Base-by-base conservation (phyloP, 2,329 filamentous ascomycete species). In the Fusarium pilosicola region DNA sequence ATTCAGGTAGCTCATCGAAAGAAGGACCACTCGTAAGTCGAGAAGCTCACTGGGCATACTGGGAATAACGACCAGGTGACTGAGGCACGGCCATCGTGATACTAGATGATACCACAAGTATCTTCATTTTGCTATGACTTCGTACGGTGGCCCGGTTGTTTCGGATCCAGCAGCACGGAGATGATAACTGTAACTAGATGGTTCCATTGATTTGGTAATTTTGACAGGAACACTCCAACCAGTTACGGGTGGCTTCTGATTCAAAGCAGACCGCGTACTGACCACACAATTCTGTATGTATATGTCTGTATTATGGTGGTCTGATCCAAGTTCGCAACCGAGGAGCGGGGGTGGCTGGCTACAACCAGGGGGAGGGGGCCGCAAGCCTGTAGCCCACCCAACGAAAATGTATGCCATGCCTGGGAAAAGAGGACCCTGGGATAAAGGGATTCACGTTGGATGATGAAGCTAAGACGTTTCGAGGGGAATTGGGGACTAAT, bases 281-380 rank as follows among this genome's bases (percentile, higher is more conserved):
- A 52, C 44, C 64, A 54, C 56, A 55, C 64, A 63, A 55, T 58
- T 64, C 60, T 72, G 59, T 68, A 61, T 62, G 63, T 61, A 48
- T 70, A 74, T 57, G 63, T 67, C 63, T 62, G 65, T 61, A 65
- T 62, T 70, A 52, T 73, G 76, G 76, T 78, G 76, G 76, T 78
- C 76, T 78, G 76, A 78, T 78, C 71, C 76, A 68, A 65, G 68
- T 75, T 74, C 66, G 68, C 74, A 78, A 75, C 74, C 74, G 74
- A 77, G 55, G 73, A 75, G 76, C 74, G 74, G 76, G 76, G 67
- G 76, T 74, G 76, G 74, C 73, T 77, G 74, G 73, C 66, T 66
- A 75, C 51, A 74, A 38, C 65, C 67, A 68, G 65, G 76, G 75
- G 60, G 52, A 71, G 51, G 65, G 65, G 74, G 65, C 49, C 44